Evolutionary conservation across 1,284 basidiomycete species (phyloP), one percentile per base, ranked within the genome.

Genomic region (Rhizoctonia solani): DNA sequence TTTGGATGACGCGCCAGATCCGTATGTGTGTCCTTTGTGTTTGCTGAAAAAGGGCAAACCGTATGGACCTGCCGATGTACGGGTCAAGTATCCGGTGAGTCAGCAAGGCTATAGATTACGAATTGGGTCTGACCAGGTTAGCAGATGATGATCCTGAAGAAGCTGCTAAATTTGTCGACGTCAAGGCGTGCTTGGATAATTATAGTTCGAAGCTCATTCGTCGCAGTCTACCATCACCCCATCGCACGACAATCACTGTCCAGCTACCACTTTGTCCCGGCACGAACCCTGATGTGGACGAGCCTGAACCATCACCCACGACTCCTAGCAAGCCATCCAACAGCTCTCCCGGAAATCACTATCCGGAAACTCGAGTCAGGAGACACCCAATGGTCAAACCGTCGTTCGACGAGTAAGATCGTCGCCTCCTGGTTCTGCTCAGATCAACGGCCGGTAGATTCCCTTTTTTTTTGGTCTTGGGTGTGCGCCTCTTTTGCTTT

Each of bases 151-250:
- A 54, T 23, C 67, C 68, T 21, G 50, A 61, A 32, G 67, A 70
- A n/a, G 29, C 21, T 42, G 58, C 56, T 27, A 54, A 66, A 21
- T 70, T 63, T 49, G 58, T 68, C 23, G 69, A 67, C 32, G 53
- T 66, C 19, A 67, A 83, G 71, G 83, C 83, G 69, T 92, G 91
- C 86, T 76, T 90, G 30, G 86, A 90, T 65, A 85, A 80, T 19
- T 88, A 84, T 74, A 88, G 87, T 78, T 87, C 84, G 72, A 86
- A 87, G 25, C 78, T 90, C 67, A 79, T 90, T 34, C 87, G 86
- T 76, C 86, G 83, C 77, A 84, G 84, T 70, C 77, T 90, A 72
- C 79, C 81, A 5, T 81, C 81, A 0, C 88, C 89, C 0, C 83
- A 82, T 69, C 83, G 81, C 4, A 83, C 83, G 67, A 90, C 89